Evolutionary conservation across 495 filamentous ascomycete genomes (phyloP), one percentile per base, ranked within the genome.

Genomic region (Aspergillus bertholletiae): DNA sequence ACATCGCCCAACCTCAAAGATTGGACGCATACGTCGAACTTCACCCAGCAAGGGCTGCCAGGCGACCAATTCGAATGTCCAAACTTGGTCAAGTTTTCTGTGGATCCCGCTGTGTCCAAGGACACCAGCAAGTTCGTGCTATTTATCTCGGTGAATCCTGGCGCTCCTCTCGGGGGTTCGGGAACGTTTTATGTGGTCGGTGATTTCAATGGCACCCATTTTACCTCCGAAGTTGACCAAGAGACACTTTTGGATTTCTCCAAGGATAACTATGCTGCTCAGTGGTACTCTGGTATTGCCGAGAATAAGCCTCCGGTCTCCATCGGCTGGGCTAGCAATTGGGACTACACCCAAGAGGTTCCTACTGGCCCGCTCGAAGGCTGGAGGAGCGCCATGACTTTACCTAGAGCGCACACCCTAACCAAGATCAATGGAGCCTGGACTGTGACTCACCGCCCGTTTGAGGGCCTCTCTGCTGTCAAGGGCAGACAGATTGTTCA

Each of bases 251-350:
- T 32, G 18, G 78, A 82, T 61, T 83, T 80, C 50, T 72, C 64
- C 18, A 81, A 80, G 55, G 80, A 82, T 58, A 78, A 78, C 56
- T 81, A 82, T 51, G 80, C 80, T 22, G 75, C 73, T 0, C 78
- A 81, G 58, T 81, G 74, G 67, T 81, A 78, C 63, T 73, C 72
- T 44, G 71, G 68, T 9, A 60, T 77, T 17, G 65, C 72, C 0
- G 61, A 55, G 4, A 63, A 49, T 13, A 59, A 67, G 26, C 62
- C 70, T 23, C 73, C 71, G 23, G 58, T 82, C 51, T 76, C 67
- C 49, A 73, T 83, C 27, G 71, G 71, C 7, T 83, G 80, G 79
- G 77, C 79, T 12, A 75, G 71, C 50, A 83, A 83, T 46, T 81
- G 80, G 78, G 69, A 81, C 51, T 83, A 81, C 54, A 63, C 66